Base-by-base conservation (phyloP, 768 basidiomycete genomes). In the Hygrocybe punicea region DNA sequence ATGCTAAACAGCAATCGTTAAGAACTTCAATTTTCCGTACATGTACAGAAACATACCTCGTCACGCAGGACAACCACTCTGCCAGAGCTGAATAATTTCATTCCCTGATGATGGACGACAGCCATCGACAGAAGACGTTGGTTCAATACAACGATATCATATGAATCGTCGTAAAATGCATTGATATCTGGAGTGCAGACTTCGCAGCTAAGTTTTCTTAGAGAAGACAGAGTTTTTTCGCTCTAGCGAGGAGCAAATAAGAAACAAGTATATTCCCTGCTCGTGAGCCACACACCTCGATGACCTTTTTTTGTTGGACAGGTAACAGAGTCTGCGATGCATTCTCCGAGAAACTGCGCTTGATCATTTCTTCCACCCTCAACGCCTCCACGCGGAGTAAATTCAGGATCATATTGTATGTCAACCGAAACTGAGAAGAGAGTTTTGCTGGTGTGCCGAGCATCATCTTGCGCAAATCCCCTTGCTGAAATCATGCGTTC, bases 391-490 rank as follows among this genome's bases (percentile, higher is more conserved):
- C 97, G 17, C 97, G 86, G 9, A 99, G 81, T 37, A 99, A 75
- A 67, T 99, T 99, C 58, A 99, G 74, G 59, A 99, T 98, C 97
- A 99, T 98, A 70, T 98, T 98, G 74, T 98, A 99, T 1, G 97
- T 99, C 60, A 99, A 79, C 54, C 97, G 82, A 78, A 99, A 99
- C 67, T 98, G 97, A 1, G 96, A 98, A 47, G 87, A 84, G 16
- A 99, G 82, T 69, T 94, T 94, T 55, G 89, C 89, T 1, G 97
- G 93, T 34, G 78, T 84, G n/a, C 97, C 97, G 16, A 96, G 84
- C 73, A 99, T 93, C 95, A 98, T 97, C 17, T 82, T 86, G 49
- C 79, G 81, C 48, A 99, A 75, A 1, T 82, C 83, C 11, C 77
- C 74, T 81, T 86, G 85, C 93, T 97, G 47, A 40, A 39, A 51